phyloP scores from a whole-genome alignment of 805 yeast species.

The Zygosaccharomyces siamensis region DNA sequence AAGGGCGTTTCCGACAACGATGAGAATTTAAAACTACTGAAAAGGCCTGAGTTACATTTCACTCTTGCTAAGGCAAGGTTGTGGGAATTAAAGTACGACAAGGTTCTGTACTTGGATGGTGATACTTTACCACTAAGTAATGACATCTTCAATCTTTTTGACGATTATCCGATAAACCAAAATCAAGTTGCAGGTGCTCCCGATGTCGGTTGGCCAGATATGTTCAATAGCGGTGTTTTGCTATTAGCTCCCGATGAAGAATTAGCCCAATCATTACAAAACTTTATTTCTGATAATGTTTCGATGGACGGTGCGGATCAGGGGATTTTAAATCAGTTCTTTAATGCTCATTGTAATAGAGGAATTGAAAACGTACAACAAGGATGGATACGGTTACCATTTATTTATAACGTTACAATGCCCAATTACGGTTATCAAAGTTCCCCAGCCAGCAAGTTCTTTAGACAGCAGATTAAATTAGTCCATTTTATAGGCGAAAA shows the following conservation, averaged over 20 bases:
- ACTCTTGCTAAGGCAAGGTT: conserved; percentile 49
- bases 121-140: conserved; percentile 51
- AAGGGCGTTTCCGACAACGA: conserved; percentile 19
- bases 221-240: conserved; percentile 78
- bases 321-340: conserved; percentile 77
- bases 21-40: conserved; percentile 34
- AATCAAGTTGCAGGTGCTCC: conserved; percentile 51
- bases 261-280: conserved; percentile 41
- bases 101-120: conserved; percentile 56
- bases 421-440: conserved; percentile 61
- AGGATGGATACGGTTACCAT: conserved; percentile 70
- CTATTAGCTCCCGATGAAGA: conserved; percentile 48
- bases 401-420: conserved; percentile 78
- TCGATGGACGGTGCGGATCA: conserved; percentile 91
- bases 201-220: conserved; percentile 90
- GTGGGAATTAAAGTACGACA: conserved; percentile 45
- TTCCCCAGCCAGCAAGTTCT: conserved; percentile 61
- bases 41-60: conserved; percentile 49
- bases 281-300: conserved; percentile 23
- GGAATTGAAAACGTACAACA: conserved; percentile 7
- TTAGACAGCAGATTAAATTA: conserved; percentile 40
- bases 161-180: conserved; percentile 22
- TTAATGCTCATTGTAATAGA: conserved; percentile 34
- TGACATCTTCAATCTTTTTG: conserved; percentile 23
- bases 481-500: conserved; percentile 63